These are phyloP conservation scores for Chloranthus sessilifolius DNA, from an alignment of 164 flowering plant species.

Conservation along the genomic window DNA sequence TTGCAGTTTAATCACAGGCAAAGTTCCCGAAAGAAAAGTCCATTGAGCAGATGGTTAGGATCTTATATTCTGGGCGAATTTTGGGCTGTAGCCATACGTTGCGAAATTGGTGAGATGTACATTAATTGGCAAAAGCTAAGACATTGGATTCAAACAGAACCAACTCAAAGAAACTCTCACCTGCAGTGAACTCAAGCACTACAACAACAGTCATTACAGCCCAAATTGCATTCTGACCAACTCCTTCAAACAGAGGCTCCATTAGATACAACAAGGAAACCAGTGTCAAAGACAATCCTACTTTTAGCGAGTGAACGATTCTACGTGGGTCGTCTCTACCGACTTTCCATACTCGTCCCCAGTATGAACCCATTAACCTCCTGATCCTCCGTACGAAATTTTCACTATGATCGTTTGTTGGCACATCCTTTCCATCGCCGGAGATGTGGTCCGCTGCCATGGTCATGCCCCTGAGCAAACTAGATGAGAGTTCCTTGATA, in stretches of 20 bases:
- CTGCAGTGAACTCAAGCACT: conserved; percentile 93
- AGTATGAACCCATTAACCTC: conserved; percentile 19
- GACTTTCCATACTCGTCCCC: conserved; percentile 34
- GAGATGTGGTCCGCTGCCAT: conserved; percentile 12
- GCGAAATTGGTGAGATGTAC: too few relatives aligned
- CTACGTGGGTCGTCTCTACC: conserved; percentile 78
- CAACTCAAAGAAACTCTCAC: conserved; percentile 22
- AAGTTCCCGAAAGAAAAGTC: too few relatives aligned
- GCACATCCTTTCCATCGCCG: background rate
- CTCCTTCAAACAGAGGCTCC: conserved; percentile 70
- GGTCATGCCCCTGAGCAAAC: conserved; percentile 1
- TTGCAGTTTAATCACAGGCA: too few relatives aligned
- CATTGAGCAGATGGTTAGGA: too few relatives aligned
- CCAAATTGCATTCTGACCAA: conserved; percentile 86
- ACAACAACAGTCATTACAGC: conserved; percentile 98
- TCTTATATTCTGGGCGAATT: too few relatives aligned
- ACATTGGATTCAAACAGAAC: background rate
- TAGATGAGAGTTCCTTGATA: background rate
- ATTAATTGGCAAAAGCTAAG: background rate
- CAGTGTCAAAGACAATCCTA: conserved; percentile 69
- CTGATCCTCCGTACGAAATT: conserved; percentile 16
- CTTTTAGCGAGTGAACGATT: conserved; percentile 76
- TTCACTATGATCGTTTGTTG: background rate
- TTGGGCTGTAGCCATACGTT: too few relatives aligned
- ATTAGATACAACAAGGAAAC: conserved; percentile 69